A percentile compares a stretch with the other conserved stretches of the same genome.
These are phyloP conservation scores for Nematocida sp. DNA, from an alignment of 371 early-diverging fungal genomes.

Conservation along the genomic window DNA sequence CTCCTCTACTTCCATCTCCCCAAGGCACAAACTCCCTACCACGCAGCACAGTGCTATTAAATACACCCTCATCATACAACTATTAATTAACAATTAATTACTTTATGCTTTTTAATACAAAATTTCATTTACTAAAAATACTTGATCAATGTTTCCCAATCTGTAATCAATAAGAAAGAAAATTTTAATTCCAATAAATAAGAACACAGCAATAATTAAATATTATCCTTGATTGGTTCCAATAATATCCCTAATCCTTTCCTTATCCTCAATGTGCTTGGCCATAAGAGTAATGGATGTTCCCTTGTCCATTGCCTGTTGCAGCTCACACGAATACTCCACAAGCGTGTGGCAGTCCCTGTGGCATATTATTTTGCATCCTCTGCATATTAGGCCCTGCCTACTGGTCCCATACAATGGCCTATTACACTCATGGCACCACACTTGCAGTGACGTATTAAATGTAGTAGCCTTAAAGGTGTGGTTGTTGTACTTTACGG, in stretches of 20 bases:
- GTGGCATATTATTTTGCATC: constrained; percentile 64
- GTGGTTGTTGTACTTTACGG: constrained; percentile 43
- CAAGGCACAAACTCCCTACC: too few relatives aligned
- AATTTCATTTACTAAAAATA: too few relatives aligned
- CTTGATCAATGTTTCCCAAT: too few relatives aligned
- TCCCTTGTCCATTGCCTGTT: constrained; percentile 62
- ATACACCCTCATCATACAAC: too few relatives aligned
- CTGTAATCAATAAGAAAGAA: too few relatives aligned
- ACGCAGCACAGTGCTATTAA: too few relatives aligned
- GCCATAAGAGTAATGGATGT: constrained; percentile 56
- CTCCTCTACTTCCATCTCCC: background rate
- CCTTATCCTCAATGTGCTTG: constrained; percentile 64
- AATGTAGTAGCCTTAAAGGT: constrained; percentile 37
- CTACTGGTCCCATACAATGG: constrained; percentile 15
- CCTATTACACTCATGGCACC: constrained; percentile 48
- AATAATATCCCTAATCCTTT: constrained; percentile 50
- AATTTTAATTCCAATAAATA: too few relatives aligned
- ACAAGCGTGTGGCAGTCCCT: constrained; percentile 63
- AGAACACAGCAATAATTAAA: background rate
- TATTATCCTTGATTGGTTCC: constrained; percentile 6
- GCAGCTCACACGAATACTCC: constrained; percentile 62
- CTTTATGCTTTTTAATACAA: too few relatives aligned
- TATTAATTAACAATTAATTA: too few relatives aligned
- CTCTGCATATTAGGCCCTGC: constrained; percentile 62
- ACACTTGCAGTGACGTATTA: constrained; percentile 9